A percentile compares a stretch with the other conserved stretches of the same genome.
Conservation (phyloP, 1,139 yeast genomes). For the Protomyces pachydermus region DNA sequence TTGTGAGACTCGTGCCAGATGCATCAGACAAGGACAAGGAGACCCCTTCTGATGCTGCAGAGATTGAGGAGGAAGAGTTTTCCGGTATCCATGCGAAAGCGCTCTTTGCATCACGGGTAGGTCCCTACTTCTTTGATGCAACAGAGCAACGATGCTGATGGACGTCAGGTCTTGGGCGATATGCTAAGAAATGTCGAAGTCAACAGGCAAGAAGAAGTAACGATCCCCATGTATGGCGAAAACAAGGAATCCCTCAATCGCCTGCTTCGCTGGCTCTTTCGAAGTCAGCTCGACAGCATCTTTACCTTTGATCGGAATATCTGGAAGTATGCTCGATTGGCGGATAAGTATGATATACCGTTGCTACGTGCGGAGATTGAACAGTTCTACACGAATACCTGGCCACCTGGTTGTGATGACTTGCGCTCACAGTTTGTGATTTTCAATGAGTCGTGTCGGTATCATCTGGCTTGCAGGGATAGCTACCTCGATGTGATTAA, state of each 20-base stretch:
- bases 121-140: not conserved
- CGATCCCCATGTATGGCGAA: not conserved
- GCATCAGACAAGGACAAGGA: not conserved
- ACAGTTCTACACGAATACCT: not conserved
- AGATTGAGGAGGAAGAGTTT: not conserved
- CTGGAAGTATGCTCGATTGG: not conserved
- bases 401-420: not conserved
- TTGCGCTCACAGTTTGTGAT: not conserved
- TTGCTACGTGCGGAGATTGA: not conserved
- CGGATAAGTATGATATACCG: not conserved
- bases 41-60: too few species aligned
- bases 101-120: not conserved
- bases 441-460: not conserved
- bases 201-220: not conserved
- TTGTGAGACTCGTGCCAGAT: not conserved
- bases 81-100: not conserved
- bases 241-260: not conserved
- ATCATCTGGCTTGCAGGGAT: not conserved
- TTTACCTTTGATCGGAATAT: not conserved
- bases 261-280: not conserved
- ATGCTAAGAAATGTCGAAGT: not conserved
- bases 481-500: not conserved
- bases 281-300: not conserved
- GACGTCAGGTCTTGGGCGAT: not conserved
- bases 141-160: not conserved